Evolutionary conservation across 768 basidiomycete genomes (phyloP).

Genomic region (Dictyophora rubrovolvata): DNA sequence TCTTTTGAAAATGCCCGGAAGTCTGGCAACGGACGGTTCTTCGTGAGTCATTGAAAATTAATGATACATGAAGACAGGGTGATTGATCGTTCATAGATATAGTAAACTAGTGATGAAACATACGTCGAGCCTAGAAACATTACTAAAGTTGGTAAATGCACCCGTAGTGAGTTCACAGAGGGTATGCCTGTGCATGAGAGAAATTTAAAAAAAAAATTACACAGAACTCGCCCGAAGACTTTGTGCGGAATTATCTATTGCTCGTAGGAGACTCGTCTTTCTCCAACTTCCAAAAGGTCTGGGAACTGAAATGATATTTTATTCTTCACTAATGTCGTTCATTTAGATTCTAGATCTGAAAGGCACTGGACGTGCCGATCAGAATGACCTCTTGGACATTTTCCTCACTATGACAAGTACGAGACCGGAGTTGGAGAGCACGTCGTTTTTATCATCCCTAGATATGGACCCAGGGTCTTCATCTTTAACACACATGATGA

Average conservation of each 20-base stretch:
- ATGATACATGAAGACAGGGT: slow-evolving; percentile 4
- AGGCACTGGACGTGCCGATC: slow-evolving; percentile 76
- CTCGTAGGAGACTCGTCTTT: slow-evolving; percentile 92
- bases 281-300: slow-evolving; percentile 95
- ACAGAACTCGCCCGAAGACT: slow-evolving; percentile 86
- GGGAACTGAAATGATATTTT: slow-evolving; percentile 5
- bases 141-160: slow-evolving; percentile 92
- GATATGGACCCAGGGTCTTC: slow-evolving; percentile 85
- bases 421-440: slow-evolving; percentile 75
- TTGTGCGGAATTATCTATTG: slow-evolving; percentile 91
- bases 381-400: slow-evolving; percentile 82
- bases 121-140: slow-evolving; percentile 73
- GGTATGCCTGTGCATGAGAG: background rate
- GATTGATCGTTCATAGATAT: slow-evolving; percentile 44
- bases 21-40: slow-evolving; percentile 33
- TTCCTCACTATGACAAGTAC: slow-evolving; percentile 92
- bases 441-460: slow-evolving; percentile 85
- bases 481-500: slow-evolving; percentile 40
- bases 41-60: background rate
- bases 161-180: slow-evolving; percentile 54
- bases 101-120: slow-evolving; percentile 72
- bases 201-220: background rate
- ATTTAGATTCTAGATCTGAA: slow-evolving; percentile 85
- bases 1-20: slow-evolving; percentile 77
- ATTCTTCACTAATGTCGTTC: background rate